These are phyloP conservation scores for Cicer chorassanicum DNA, from an alignment of 306 rosid species.

Conservation along the genomic window DNA sequence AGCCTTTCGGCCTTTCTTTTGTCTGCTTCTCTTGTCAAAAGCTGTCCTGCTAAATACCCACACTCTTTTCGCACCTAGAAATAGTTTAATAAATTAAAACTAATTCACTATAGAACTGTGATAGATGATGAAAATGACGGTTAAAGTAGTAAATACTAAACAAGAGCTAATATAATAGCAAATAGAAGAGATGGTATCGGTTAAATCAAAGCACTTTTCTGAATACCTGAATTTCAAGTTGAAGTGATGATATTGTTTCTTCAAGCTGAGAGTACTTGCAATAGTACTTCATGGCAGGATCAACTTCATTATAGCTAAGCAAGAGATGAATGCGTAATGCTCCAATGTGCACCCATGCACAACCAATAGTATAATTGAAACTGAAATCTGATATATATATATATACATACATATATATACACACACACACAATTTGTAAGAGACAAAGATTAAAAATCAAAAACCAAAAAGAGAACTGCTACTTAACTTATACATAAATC, in stretches of 20 bases:
- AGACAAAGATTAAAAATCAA: neutral
- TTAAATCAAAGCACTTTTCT: neutral
- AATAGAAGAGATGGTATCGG: neutral
- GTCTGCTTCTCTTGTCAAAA: slow-evolving; percentile 60
- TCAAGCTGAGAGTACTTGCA: slow-evolving; percentile 65
- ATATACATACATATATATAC: no score
- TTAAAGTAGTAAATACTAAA: slow-evolving; percentile 3
- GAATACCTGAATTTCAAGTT: slow-evolving; percentile 84
- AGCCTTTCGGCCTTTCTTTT: slow-evolving; percentile 54
- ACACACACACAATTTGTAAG: neutral
- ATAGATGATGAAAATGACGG: neutral
- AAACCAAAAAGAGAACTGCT: neutral
- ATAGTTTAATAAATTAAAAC: slow-evolving; percentile 17
- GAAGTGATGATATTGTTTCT: slow-evolving; percentile 67
- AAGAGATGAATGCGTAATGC: slow-evolving; percentile 72
- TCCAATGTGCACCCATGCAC: slow-evolving; percentile 79
- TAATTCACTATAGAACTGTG: neutral
- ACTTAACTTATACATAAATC: neutral
- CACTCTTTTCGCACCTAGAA: slow-evolving; percentile 83
- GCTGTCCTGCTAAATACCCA: slow-evolving; percentile 65
- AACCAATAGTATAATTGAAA: slow-evolving; percentile 60
- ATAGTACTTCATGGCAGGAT: slow-evolving; percentile 81
- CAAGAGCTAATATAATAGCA: neutral
- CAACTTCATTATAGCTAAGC: slow-evolving; percentile 72
- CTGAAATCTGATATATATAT: slow-evolving; percentile 49